Evolutionary conservation across 116 monocot species (phyloP).

Genomic region (Dioscorea cayenensis): DNA sequence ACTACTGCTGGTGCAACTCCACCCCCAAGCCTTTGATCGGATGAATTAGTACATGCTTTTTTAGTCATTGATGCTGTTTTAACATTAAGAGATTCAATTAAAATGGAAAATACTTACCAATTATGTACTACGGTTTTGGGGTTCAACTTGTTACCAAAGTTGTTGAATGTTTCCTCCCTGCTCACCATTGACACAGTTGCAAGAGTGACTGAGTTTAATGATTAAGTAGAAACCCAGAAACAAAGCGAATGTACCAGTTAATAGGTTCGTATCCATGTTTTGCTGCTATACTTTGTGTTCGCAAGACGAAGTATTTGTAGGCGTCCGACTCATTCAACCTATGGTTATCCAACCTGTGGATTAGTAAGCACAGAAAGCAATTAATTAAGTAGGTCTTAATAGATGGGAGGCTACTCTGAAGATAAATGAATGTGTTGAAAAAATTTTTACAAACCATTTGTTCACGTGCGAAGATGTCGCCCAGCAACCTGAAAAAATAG

Average conservation of each 20-base stretch:
- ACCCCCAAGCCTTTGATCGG: conserved; percentile 50
- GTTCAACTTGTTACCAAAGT: conserved; percentile 66
- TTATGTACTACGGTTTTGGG: conserved; percentile 82
- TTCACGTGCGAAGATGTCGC: conserved; percentile 53
- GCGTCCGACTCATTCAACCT: conserved; percentile 61
- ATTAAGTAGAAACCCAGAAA: background rate
- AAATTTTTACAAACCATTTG: conserved; percentile 36
- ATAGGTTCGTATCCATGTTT: conserved; percentile 86
- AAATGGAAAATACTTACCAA: conserved; percentile 42
- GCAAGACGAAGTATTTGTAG: conserved; percentile 76
- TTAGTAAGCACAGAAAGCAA: background rate
- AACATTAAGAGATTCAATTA: background rate
- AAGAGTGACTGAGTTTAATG: background rate
- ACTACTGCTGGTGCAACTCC: conserved; percentile 68
- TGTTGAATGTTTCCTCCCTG: conserved; percentile 97
- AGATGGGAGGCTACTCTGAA: background rate
- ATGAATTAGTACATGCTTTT: background rate
- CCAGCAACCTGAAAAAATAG: conserved; percentile 75
- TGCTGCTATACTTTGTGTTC: conserved; percentile 78
- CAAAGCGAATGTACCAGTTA: conserved; percentile 54
- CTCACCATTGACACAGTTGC: background rate
- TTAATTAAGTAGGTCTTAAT: background rate
- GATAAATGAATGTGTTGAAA: too few relatives aligned
- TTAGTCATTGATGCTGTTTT: too few relatives aligned
- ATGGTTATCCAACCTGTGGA: background rate